Conservation (phyloP, 108 stramenopile species). For the Poteriospumella lacustris region DNA sequence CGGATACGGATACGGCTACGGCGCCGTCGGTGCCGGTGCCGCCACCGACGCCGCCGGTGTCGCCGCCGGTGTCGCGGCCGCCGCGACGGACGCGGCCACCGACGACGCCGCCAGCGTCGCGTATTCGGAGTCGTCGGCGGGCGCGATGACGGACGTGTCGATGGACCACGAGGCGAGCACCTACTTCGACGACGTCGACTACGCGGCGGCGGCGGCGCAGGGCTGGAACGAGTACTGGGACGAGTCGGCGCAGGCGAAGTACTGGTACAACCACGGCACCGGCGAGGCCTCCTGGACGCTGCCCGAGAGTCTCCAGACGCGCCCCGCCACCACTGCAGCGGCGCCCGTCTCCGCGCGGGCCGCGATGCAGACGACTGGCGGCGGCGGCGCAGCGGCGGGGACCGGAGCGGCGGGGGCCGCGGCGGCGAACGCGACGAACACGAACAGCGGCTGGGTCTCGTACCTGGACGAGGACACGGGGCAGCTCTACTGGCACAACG, state of each 20-base stretch:
- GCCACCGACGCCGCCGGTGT: neutral
- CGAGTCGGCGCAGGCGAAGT: slow-evolving; percentile 23
- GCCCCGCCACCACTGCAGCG: too few species aligned
- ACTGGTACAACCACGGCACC: slow-evolving; percentile 26
- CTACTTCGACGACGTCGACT: neutral
- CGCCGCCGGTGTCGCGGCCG: neutral
- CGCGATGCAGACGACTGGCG: neutral
- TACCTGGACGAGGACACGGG: slow-evolving; percentile 20
- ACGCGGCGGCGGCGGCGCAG: neutral
- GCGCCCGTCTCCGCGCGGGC: neutral
- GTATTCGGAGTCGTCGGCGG: neutral
- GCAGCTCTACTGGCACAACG: slow-evolving; percentile 20
- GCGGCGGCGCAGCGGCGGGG: neutral
- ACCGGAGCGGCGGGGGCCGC: neutral
- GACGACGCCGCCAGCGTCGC: neutral
- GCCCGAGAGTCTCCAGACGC: slow-evolving; percentile 1
- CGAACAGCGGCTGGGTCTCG: slow-evolving; percentile 1
- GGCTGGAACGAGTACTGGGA: slow-evolving; percentile 29
- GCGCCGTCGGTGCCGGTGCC: too few species aligned
- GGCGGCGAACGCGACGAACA: neutral
- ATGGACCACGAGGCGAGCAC: neutral
- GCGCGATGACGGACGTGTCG: slow-evolving; percentile 20
- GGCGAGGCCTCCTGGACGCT: slow-evolving; percentile 26
- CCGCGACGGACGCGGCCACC: too few species aligned
- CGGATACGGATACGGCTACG: too few species aligned